These are phyloP conservation scores for Tremella yokohamensis DNA, from an alignment of 768 basidiomycete genomes.

Conservation along the genomic window DNA sequence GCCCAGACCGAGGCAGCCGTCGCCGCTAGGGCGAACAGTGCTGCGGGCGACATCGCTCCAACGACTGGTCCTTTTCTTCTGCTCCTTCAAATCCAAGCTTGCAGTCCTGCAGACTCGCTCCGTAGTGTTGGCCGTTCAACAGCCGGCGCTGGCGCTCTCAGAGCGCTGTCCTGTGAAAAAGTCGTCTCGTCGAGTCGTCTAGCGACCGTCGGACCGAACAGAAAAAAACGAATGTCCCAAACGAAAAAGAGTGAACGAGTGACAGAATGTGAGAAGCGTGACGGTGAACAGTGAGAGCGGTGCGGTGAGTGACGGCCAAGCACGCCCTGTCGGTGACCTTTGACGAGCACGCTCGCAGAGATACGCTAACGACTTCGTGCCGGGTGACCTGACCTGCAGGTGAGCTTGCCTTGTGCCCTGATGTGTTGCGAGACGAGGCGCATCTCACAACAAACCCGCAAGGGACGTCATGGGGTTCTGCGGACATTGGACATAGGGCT, in stretches of 20 bases:
- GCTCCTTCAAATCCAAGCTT: too few relatives aligned
- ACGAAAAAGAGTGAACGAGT: neutral
- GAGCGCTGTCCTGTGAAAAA: neutral
- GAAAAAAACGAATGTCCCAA: constrained; percentile 2
- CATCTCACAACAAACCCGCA: too few relatives aligned
- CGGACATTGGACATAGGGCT: too few relatives aligned
- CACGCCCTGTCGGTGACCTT: too few relatives aligned
- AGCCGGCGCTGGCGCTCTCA: neutral
- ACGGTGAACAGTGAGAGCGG: constrained; percentile 3
- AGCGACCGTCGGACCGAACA: neutral
- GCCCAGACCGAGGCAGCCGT: constrained; percentile 19
- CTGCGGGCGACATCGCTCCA: constrained; percentile 15
- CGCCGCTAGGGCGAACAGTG: constrained; percentile 24
- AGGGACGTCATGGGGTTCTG: too few relatives aligned
- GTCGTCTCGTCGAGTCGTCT: constrained; percentile 2
- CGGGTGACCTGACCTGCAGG: too few relatives aligned
- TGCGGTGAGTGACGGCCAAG: neutral
- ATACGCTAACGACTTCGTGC: too few relatives aligned
- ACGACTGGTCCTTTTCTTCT: too few relatives aligned
- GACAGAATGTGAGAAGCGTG: neutral
- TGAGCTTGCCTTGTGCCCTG: too few relatives aligned
- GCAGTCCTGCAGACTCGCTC: too few relatives aligned
- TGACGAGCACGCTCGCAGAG: too few relatives aligned
- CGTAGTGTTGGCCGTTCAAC: neutral
- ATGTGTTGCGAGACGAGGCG: too few relatives aligned